Conservation (phyloP, 225 moss, liverwort and hornwort genomes). For the Rhytidiadelphus loreus region DNA sequence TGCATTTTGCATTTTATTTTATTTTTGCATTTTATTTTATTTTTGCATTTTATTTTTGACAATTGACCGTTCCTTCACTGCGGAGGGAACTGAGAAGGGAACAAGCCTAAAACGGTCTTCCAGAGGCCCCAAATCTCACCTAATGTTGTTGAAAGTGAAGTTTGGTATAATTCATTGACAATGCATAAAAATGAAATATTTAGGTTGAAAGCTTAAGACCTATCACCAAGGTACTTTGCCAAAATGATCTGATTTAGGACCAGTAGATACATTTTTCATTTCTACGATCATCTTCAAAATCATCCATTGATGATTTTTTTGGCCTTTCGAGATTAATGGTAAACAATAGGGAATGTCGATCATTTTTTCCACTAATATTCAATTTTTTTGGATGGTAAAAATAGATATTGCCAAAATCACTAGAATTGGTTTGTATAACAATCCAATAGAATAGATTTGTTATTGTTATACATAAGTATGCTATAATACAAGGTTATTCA, state of each 20-base stretch:
- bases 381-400: not conserved
- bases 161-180: no score
- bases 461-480: no score
- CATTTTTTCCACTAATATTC: not conserved
- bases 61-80: no score
- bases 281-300: not conserved
- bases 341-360: not conserved
- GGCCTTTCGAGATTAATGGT: fast-evolving
- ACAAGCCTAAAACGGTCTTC: no score
- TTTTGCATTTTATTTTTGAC: no score
- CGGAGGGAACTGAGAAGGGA: no score
- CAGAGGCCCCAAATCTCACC: no score
- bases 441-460: not conserved
- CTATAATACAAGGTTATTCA: no score
- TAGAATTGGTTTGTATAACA: not conserved
- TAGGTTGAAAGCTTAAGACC: fast-evolving
- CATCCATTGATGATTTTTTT: not conserved
- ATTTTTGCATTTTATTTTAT: no score
- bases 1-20: no score
- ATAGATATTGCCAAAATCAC: not conserved
- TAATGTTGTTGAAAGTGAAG: not conserved
- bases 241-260: no score
- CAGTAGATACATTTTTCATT: fast-evolving
- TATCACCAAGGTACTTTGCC: not conserved
- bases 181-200: not conserved